Base-by-base conservation (phyloP, 1,139 yeast species). In the Magnusiomyces suaveolens region DNA sequence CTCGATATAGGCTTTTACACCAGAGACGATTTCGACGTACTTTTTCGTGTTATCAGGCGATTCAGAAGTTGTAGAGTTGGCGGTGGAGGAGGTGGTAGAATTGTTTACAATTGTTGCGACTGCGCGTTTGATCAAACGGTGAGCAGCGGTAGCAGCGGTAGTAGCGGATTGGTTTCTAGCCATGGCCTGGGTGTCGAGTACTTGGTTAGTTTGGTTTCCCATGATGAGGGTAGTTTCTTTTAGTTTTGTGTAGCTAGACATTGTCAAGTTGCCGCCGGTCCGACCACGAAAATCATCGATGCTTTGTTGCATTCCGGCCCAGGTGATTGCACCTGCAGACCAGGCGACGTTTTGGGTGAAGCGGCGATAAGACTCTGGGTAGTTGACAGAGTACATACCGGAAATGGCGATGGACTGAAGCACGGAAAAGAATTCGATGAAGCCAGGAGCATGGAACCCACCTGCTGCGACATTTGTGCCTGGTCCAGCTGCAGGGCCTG, bases 291-390 rank as follows among this genome's bases (percentile, higher is more conserved):
- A 56, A 24, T 48, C 50, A 58, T 69, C 72, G 52, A 69, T 65
- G 20, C 62, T 54, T 10, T 43, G 48, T 59, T 69, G 71, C 61
- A 69, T 54, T 2, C 63, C 63, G 14, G 53, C 55, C 71, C 71
- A 69, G 14, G 67, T 60, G 33, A 68, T 60, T 51, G 66, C 59
- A 4, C 69, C 70, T 16, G 61, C 55, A 14, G 67, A 60, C 72
- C 72, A 69, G 20, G 67, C 69, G 44, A 69, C 61, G 56, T 69
- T 69, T 39, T 63, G 62, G 8, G 69, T 55, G 52, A 69, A 69
- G 39, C 63, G 57, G 44, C 65, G 58, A 53, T 68, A 69, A 1
- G 68, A 65, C 3, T 59, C 54, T 6, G 72, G 72, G 54, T 68
- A 69, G 25, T 62, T 57, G 29, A 69, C 60, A 4, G 70, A 62